Evolutionary conservation across 2,329 filamentous ascomycete species (phyloP).

Genomic region (Colletotrichum aenigma): DNA sequence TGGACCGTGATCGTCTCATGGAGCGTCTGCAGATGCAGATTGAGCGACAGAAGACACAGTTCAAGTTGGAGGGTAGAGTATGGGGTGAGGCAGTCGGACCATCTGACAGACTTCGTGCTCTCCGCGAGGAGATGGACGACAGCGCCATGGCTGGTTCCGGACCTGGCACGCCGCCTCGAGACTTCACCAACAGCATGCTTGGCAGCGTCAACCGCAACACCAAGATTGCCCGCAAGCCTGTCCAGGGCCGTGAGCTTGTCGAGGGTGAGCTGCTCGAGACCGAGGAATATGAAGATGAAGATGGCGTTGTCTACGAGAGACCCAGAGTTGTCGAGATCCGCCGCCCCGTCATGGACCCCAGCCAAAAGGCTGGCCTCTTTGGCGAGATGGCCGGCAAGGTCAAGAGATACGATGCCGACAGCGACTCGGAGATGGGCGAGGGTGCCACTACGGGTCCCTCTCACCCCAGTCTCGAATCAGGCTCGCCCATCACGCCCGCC

Average conservation of each 20-base stretch:
- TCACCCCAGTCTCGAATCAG: conserved; percentile 75
- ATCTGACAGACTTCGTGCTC: conserved; percentile 87
- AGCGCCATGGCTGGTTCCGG: conserved; percentile 51
- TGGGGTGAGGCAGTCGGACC: conserved; percentile 85
- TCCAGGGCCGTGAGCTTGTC: conserved; percentile 46
- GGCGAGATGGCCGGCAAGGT: conserved; percentile 78
- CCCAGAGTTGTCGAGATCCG: conserved; percentile 80
- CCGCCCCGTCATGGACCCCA: conserved; percentile 69
- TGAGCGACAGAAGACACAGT: conserved; percentile 96
- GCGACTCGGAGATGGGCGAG: conserved; percentile 74
- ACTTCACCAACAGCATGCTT: conserved; percentile 75
- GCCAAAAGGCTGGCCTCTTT: conserved; percentile 68
- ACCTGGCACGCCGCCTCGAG: conserved; percentile 57
- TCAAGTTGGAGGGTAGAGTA: conserved; percentile 91
- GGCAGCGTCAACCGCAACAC: conserved; percentile 71
- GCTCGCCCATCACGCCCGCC: conserved; percentile 69
- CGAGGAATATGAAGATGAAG: conserved; percentile 57
- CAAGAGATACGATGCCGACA: conserved; percentile 69
- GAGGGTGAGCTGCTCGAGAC: conserved; percentile 41
- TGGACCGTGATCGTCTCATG: conserved; percentile 92
- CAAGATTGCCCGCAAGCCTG: conserved; percentile 59
- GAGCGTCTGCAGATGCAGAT: conserved; percentile 93
- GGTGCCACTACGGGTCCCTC: conserved; percentile 76
- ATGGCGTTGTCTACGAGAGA: conserved; percentile 75
- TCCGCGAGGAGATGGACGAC: conserved; percentile 93